These are phyloP conservation scores for Heracleum sosnowskyi DNA, from an alignment of 129 eudicot genomes.

Conservation along the genomic window DNA sequence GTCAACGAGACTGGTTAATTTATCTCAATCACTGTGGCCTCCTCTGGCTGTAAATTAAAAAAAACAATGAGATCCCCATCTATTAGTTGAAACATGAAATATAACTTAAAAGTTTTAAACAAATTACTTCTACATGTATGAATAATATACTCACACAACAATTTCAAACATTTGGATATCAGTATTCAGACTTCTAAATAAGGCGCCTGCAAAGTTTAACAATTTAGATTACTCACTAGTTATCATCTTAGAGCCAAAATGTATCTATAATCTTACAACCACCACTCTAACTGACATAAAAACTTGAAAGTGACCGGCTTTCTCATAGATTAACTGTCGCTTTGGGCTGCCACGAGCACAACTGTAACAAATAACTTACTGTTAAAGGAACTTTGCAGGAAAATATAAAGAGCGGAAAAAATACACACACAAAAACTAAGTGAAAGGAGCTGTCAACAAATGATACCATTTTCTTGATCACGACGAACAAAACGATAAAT, in stretches of 20 bases:
- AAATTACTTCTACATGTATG: too few species aligned
- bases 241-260: not conserved
- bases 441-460: not conserved
- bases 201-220: conserved; percentile 49
- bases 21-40: too few species aligned
- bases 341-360: conserved; percentile 99
- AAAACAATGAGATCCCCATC: too few species aligned
- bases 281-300: not conserved
- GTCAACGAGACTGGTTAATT: too few species aligned
- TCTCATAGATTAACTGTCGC: conserved; percentile 54
- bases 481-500: too few species aligned
- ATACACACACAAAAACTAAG: not conserved
- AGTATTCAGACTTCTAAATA: conserved; percentile 93
- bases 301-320: conserved; percentile 86
- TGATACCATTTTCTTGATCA: too few species aligned
- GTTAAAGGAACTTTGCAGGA: not conserved
- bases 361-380: conserved; percentile 35
- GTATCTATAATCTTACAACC: not conserved
- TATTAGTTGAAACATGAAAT: too few species aligned
- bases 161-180: conserved; percentile 96
- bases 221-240: not conserved
- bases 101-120: too few species aligned
- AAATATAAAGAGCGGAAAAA: not conserved
- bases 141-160: conserved; percentile 68
- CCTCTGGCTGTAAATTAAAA: too few species aligned